Conservation (phyloP, 345 rosid species). For the Eucalyptus cloeziana region DNA sequence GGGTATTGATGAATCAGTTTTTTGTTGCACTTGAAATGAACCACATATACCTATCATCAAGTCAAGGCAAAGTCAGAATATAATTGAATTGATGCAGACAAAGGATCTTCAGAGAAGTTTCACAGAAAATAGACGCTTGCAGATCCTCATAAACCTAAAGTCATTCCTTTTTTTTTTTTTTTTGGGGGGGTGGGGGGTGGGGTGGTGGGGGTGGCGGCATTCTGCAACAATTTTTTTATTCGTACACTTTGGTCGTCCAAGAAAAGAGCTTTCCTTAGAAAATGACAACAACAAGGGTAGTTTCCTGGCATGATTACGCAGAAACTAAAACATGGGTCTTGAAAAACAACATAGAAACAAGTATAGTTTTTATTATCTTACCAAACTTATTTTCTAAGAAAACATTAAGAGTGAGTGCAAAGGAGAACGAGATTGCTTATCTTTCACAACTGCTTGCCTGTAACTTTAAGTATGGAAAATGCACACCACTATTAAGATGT, state of each 20-base stretch:
- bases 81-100: not conserved
- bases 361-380: not conserved
- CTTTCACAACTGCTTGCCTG: not conserved
- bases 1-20: constrained; percentile 29
- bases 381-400: not conserved
- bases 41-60: constrained; percentile 26
- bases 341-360: not conserved
- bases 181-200: too few relatives aligned
- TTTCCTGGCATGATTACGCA: not conserved
- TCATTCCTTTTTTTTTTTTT: not conserved
- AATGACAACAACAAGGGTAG: not conserved
- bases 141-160: not conserved
- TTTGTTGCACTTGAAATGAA: constrained; percentile 48
- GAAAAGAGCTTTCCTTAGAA: not conserved
- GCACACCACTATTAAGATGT: not conserved
- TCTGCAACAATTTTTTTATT: not conserved
- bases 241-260: not conserved
- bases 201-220: too few relatives aligned
- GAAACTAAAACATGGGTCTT: not conserved
- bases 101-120: not conserved
- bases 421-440: not conserved
- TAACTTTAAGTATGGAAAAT: not conserved
- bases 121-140: not conserved
- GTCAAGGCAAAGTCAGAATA: not conserved
- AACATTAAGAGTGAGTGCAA: not conserved